These are phyloP conservation scores for Clonostachys chloroleuca DNA, from an alignment of 2,329 filamentous ascomycete species.

Conservation along the genomic window DNA sequence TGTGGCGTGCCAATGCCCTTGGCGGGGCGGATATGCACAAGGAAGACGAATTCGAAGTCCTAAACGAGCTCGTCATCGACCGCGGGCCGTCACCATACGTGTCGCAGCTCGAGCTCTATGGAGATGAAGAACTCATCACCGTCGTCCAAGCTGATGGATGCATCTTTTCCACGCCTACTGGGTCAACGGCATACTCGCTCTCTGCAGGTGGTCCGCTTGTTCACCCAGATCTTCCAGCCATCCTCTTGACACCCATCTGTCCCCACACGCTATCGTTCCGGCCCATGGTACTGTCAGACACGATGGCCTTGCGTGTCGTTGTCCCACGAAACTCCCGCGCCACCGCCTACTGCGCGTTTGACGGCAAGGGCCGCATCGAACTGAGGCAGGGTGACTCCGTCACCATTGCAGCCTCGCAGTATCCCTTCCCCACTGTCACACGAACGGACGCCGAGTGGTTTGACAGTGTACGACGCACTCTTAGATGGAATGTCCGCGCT, in stretches of 20 bases:
- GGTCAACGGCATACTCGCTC: conserved; percentile 90
- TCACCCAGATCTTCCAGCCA: conserved; percentile 94
- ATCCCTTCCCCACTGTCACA: conserved; percentile 94
- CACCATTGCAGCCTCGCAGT: conserved; percentile 92
- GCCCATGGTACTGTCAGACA: conserved; percentile 96
- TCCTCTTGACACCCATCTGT: conserved; percentile 94
- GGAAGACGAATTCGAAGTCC: conserved; percentile 93
- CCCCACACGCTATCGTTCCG: conserved; percentile 96
- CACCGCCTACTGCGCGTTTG: conserved; percentile 94
- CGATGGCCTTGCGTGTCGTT: conserved; percentile 83
- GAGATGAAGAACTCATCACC: conserved; percentile 90
- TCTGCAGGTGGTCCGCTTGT: conserved; percentile 94
- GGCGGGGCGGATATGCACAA: conserved; percentile 66
- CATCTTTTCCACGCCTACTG: conserved; percentile 96
- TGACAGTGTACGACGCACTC: conserved; percentile 84
- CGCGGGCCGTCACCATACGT: conserved; percentile 95
- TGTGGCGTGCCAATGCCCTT: conserved; percentile 67
- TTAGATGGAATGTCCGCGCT: conserved; percentile 92
- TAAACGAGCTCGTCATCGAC: conserved; percentile 98
- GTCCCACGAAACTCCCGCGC: conserved; percentile 82
- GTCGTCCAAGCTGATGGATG: conserved; percentile 96
- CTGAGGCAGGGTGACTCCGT: conserved; percentile 91
- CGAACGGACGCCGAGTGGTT: conserved; percentile 93
- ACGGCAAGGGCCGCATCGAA: conserved; percentile 93
- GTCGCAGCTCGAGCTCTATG: conserved; percentile 93